phyloP scores from a whole-genome alignment of 148 eudicot species.

The Bassia scoparia region DNA sequence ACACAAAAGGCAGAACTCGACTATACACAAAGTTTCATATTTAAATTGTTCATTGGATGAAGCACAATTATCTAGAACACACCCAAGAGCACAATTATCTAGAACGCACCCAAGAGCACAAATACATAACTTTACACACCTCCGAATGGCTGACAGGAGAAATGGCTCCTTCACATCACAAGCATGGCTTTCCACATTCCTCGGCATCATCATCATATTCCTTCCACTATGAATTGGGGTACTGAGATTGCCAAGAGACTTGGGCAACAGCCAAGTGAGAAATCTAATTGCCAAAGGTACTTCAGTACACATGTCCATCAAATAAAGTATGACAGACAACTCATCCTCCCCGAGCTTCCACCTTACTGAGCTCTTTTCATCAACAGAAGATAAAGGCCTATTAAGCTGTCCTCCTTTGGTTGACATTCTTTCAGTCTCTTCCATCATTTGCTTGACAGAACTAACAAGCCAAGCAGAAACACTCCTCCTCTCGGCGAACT shows the following conservation, averaged over 20 bases:
- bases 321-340: conserved; percentile 68
- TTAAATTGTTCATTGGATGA: background rate
- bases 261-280: conserved; percentile 86
- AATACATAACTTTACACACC: conserved; percentile 37
- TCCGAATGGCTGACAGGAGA: conserved; percentile 71
- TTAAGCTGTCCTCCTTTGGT: conserved; percentile 51
- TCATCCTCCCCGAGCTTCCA: conserved; percentile 99
- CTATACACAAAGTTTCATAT: background rate
- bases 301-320: conserved; percentile 75
- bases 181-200: conserved; percentile 58
- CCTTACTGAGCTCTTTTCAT: conserved; percentile 47
- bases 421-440: conserved; percentile 58
- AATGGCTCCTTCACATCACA: conserved; percentile 87
- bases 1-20: background rate
- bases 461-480: conserved; percentile 69
- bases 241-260: conserved; percentile 46
- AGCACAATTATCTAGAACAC: background rate
- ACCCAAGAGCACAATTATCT: background rate
- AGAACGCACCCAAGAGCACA: background rate
- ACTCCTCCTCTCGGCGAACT: conserved; percentile 65
- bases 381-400: conserved; percentile 53
- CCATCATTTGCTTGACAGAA: conserved; percentile 59
- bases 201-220: conserved; percentile 51
- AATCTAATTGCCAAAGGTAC: conserved; percentile 68
- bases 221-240: conserved; percentile 62